Base-by-base conservation (phyloP, 768 basidiomycete species). In the Xerocomellus dryophilus region DNA sequence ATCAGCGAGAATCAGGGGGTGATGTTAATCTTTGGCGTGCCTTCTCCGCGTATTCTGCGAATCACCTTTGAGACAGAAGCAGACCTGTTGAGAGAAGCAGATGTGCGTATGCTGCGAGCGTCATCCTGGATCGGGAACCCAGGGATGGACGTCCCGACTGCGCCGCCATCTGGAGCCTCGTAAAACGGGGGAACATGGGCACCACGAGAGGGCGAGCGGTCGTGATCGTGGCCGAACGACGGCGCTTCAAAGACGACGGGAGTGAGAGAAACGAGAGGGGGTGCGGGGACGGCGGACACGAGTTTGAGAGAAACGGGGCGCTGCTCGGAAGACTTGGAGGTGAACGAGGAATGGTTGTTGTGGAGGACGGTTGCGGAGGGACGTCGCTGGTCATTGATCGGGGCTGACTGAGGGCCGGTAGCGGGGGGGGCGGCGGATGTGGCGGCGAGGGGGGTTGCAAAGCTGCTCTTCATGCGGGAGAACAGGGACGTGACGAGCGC, bases 71-170 rank as follows among this genome's bases (percentile, higher is more conserved):
- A 93, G 1, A 94, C 94, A 10, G 91, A 93, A 20, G 81, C 86
- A 7, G 86, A 86, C 59, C 86, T 76, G 60, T 90, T 87, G 40
- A 85, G 65, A 65, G 86, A 90, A 34, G 76, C 75, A 21, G 83
- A 74, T 7, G 90, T 93, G 61, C 85, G 83, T 64, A 94, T 81
- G 64, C 93, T 94, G 47, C 93, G 79, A 23, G 92, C 84, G 69
- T 97, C 94, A 64, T 96, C 94, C 52, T 83, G 86, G 9, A 97
- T 90, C 3, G 93, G 90, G 61, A 97, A 97, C 0, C 94, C 94
- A 35, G 94, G 94, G 34, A 97, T 94, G 21, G 85, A 80, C 2
- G 85, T 87, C 17, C 85, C 86, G 69, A 86, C 84, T 3, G 77
- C 71, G 15, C 74, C 75, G 49, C 88, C 84, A 48, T 79, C 77